phyloP scores from a whole-genome alignment of 2,329 filamentous ascomycete species.

The Dothistroma pini region DNA sequence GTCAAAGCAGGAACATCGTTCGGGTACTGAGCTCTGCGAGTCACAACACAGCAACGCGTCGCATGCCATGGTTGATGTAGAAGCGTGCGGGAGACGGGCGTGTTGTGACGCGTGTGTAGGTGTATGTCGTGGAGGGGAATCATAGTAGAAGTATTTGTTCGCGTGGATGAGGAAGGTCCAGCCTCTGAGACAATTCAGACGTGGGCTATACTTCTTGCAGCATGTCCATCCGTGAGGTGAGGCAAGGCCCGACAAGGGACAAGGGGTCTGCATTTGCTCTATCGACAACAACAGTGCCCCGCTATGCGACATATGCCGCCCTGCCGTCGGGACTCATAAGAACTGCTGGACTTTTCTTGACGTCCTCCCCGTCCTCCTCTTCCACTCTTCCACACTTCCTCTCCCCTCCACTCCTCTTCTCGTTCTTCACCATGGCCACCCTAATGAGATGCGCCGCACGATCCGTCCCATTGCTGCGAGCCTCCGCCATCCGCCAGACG shows the following conservation, averaged over 20 bases:
- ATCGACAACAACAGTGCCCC: not conserved
- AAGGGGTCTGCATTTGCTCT: not conserved
- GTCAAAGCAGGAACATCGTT: not conserved
- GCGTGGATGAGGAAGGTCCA: not conserved
- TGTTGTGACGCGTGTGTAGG: no score
- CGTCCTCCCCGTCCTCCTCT: not conserved
- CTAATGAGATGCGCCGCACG: slow-evolving; percentile 32
- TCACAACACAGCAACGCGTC: not conserved
- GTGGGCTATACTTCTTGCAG: not conserved
- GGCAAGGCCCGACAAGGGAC: no score
- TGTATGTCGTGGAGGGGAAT: no score
- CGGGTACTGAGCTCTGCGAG: not conserved
- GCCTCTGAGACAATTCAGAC: not conserved
- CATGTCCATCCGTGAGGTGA: not conserved
- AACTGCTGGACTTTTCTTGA: not conserved
- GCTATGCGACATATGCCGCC: not conserved
- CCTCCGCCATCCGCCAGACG: slow-evolving; percentile 15
- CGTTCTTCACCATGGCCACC: slow-evolving; percentile 30
- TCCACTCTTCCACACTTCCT: no score
- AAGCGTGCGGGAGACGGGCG: not conserved
- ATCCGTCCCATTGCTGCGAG: slow-evolving; percentile 29
- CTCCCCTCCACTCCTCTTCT: not conserved
- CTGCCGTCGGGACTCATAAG: not conserved
- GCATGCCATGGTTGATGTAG: not conserved
- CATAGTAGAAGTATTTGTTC: no score